Base-by-base conservation (phyloP, 1,284 basidiomycete species). In the Apiotrichum sp. region DNA sequence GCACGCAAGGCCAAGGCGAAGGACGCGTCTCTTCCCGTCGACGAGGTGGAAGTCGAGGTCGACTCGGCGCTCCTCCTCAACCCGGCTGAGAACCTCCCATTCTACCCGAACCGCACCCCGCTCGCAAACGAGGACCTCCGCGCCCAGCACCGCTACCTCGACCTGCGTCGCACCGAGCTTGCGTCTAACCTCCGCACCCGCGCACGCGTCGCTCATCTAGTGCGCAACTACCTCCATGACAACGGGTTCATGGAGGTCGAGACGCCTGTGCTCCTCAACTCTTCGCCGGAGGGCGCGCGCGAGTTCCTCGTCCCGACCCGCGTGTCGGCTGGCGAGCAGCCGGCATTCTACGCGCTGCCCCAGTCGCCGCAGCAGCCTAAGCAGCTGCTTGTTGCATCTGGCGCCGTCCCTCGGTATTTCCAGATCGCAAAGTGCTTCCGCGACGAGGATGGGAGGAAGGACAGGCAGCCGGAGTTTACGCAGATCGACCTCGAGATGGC, bases 351-450 rank as follows among this genome's bases (percentile, higher is more conserved):
- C 71, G 89, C 93, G 0, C 82, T 97, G 44, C 87, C 89, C 11
- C 93, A 97, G 77, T 95, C 91, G 0, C 93, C 93, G 1, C 93
- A 97, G 72, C 93, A 96, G 76, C 90, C 92, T 1, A 97, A 97
- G 74, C 93, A 97, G 74, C 81, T 97, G 3, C 81, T 97, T 53
- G 87, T 97, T 47, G 87, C 87, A 55, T 95, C 91, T 4, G 93
- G 92, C n/a, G 86, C 83, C 1, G 82, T 93, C 5, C 88, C 92
- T 69, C 84, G 82, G 62, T 98, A 98, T 76, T 98, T 86, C 76
- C 93, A 98, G 75, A 81, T 98, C 56, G 93, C 93, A 13, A 84
- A 84, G 63, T 98, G 93, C 76, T 97, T 97, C 80, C 83, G 93
- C 42, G 93, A 97, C 74, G 93, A 97, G 74, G 91, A 92, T 69